These are phyloP conservation scores for Hypoxylon sp. DNA, from an alignment of 2,329 filamentous ascomycete species.

Conservation along the genomic window DNA sequence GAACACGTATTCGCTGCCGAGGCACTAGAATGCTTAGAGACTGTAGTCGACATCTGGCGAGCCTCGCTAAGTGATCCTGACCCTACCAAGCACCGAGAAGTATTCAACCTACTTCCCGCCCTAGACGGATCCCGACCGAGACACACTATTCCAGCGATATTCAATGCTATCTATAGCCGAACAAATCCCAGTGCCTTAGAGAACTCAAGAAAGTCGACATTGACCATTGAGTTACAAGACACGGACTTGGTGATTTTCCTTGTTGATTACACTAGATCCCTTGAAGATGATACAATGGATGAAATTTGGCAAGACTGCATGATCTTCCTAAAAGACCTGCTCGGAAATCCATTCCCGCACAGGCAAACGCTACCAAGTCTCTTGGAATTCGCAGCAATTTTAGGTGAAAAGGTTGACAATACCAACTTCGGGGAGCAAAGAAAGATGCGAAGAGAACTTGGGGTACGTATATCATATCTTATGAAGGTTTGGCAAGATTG, in stretches of 20 bases:
- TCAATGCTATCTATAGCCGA: slow-evolving; percentile 95
- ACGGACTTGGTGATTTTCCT: slow-evolving; percentile 89
- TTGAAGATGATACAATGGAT: slow-evolving; percentile 98
- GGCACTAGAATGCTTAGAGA: slow-evolving; percentile 93
- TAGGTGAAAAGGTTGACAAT: slow-evolving; percentile 97
- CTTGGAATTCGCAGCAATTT: slow-evolving; percentile 88
- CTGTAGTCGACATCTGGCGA: slow-evolving; percentile 88
- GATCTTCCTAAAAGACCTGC: slow-evolving; percentile 87
- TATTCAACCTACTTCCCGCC: slow-evolving; percentile 90
- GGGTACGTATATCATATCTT: slow-evolving; percentile 69
- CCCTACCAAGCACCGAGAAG: slow-evolving; percentile 70
- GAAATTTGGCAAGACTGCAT: slow-evolving; percentile 98
- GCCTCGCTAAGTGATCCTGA: slow-evolving; percentile 63
- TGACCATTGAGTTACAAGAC: slow-evolving; percentile 88
- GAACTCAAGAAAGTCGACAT: slow-evolving; percentile 83
- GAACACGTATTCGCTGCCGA: slow-evolving; percentile 96
- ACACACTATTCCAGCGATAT: slow-evolving; percentile 92
- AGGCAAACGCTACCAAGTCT: slow-evolving; percentile 89
- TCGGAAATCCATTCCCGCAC: slow-evolving; percentile 95
- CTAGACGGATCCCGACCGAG: slow-evolving; percentile 92
- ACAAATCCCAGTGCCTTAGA: slow-evolving; percentile 88
- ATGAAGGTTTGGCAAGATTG: background rate
- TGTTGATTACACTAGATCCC: slow-evolving; percentile 87
- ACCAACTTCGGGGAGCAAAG: slow-evolving; percentile 96
- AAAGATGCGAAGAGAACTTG: slow-evolving; percentile 90